Evolutionary conservation across 305 asterid genomes (phyloP).

Genomic region (Striga hermonthica): DNA sequence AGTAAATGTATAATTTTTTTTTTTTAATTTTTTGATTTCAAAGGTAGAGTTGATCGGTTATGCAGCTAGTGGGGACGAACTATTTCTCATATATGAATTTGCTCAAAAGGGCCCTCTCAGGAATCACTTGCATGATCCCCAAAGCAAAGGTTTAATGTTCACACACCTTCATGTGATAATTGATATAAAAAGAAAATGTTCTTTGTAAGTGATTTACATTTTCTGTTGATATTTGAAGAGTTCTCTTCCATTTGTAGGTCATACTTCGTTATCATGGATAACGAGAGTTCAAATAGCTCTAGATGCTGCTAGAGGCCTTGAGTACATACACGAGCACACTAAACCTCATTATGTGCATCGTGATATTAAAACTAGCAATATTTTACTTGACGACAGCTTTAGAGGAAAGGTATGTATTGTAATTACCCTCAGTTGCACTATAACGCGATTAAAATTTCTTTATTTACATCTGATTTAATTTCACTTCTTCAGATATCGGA

Average conservation of each 20-base stretch:
- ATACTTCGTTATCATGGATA: constrained; percentile 85
- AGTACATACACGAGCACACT: constrained; percentile 96
- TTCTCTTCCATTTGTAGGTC: constrained; percentile 43
- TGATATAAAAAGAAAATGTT: background rate
- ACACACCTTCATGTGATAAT: background rate
- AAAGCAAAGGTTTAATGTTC: constrained; percentile 59
- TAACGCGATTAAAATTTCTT: background rate
- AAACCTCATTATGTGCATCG: constrained; percentile 96
- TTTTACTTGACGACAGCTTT: constrained; percentile 76
- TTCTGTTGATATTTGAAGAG: background rate
- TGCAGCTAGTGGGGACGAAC: constrained; percentile 78
- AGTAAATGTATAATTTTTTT: constrained; percentile 23
- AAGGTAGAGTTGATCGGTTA: constrained; percentile 96
- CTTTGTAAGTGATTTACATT: background rate
- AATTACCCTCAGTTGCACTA: constrained; percentile 15
- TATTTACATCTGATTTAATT: constrained; percentile 32
- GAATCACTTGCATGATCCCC: constrained; percentile 90
- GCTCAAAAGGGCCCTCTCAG: constrained; percentile 89
- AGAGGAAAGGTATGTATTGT: constrained; percentile 69
- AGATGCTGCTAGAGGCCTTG: constrained; percentile 92
- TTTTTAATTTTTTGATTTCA: constrained; percentile 43
- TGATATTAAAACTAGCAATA: constrained; percentile 94
- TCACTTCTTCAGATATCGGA: constrained; percentile 70
- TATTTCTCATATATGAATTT: constrained; percentile 79
- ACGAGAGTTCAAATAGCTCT: constrained; percentile 91